Evolutionary conservation across 768 basidiomycete species (phyloP), one percentile per base, ranked within the genome.

Genomic region (Tylopilus sp.): DNA sequence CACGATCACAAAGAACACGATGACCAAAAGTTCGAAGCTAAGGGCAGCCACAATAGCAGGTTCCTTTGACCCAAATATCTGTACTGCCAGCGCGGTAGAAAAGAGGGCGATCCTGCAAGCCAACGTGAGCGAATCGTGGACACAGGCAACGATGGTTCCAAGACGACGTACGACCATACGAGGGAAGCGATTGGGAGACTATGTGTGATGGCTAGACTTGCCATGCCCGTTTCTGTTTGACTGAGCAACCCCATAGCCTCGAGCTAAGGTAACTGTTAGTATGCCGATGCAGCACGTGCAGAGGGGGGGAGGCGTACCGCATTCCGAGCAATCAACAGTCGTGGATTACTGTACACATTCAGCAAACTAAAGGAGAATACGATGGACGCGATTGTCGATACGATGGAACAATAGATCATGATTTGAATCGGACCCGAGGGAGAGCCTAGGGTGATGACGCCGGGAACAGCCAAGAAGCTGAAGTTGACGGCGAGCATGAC

Each of bases 151-250:
- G 15, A 4, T 3, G 23, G 17, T 18, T 10, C 13, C 2, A 6
- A 46, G 10, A 35, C 9, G 31, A 56, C 53, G 9, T 47, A 60
- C 58, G 58, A 57, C 54, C 58, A 60, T 31, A 51, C 23, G 18
- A 57, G 50, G 7, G 38, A 46, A 6, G 58, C 54, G 5, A 49
- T 36, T 0, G 58, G 58, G 8, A 60, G 54, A 35, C 58, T 47
- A 22, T 59, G 58, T 6, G 50, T 55, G 23, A 60, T 56, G 4
- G 58, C 49, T 33, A 59, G 42, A 4, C 47, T 39, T 1, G 44
- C 26, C 40, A 59, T 48, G 3, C 53, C 58, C 9, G 35, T 30
- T 25, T 39, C 30, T 6, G 28, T 28, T 28, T 28, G 28, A 28
- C 28, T 28, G 28, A 28, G 28, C 28, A 10, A 6, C 28, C 10